Evolutionary conservation across 805 yeast species (phyloP).

Genomic region (Soucietia sequanensis): DNA sequence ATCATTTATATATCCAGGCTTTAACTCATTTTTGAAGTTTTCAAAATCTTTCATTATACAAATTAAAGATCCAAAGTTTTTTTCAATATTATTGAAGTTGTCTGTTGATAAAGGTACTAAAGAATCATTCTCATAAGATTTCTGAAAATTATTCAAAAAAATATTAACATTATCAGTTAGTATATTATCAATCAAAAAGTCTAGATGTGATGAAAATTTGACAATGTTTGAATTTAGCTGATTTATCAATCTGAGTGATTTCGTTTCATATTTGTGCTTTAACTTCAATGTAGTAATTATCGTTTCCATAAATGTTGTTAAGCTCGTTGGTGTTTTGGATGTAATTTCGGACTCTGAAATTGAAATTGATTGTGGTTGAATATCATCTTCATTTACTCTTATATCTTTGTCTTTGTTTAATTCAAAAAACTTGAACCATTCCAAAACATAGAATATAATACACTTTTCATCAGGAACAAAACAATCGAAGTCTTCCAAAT

Average conservation of each 20-base stretch:
- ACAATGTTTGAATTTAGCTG: slow-evolving; percentile 14
- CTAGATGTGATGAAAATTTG: slow-evolving; percentile 4
- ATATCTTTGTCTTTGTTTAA: slow-evolving; percentile 4
- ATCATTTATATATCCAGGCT: slow-evolving; percentile 10
- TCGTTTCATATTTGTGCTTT: slow-evolving; percentile 31
- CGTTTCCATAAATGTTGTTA: slow-evolving; percentile 9
- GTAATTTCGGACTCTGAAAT: not conserved
- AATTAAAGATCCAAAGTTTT: slow-evolving; percentile 2
- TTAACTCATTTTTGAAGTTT: slow-evolving; percentile 4
- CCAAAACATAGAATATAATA: slow-evolving; percentile 55
- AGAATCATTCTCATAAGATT: not conserved
- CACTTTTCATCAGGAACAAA: slow-evolving; percentile 59
- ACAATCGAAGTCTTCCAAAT: slow-evolving; percentile 51
- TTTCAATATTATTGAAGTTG: slow-evolving; percentile 1
- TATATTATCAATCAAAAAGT: slow-evolving; percentile 3
- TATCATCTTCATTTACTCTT: slow-evolving; percentile 1
- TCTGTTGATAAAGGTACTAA: not conserved
- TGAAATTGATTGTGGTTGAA: slow-evolving; percentile 2
- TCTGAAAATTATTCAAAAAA: not conserved
- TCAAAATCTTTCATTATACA: slow-evolving; percentile 6
- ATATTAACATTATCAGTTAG: not conserved
- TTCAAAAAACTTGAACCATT: slow-evolving; percentile 51
- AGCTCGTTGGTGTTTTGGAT: not conserved
- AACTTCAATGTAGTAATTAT: slow-evolving; percentile 14
- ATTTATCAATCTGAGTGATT: slow-evolving; percentile 27